Percentiles rank a stretch among this genome's conserved stretches.
Conservation (phyloP, 108 stramenopile genomes). For the Nitzschia inconspicua region DNA sequence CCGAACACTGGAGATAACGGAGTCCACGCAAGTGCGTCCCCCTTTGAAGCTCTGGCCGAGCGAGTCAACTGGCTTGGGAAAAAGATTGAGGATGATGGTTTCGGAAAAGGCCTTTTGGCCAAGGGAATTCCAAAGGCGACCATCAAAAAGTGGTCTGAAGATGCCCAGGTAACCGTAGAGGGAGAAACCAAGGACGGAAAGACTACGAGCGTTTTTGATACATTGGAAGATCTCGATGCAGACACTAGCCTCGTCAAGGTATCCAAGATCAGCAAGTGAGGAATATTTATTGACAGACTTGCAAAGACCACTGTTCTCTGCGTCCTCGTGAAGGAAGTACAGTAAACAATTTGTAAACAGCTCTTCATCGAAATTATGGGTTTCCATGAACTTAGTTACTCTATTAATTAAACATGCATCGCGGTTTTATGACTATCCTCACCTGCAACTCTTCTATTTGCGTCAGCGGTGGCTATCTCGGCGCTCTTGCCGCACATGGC, state of each 20-base stretch:
- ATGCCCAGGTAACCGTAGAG: conserved; percentile 63
- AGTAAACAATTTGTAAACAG: too few species aligned
- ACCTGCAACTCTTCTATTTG: too few species aligned
- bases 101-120: conserved; percentile 63
- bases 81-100: conserved; percentile 53
- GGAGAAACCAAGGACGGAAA: conserved; percentile 52
- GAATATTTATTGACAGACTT: too few species aligned
- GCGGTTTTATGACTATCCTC: too few species aligned
- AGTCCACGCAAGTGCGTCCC: conserved; percentile 81
- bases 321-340: too few species aligned
- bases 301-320: too few species aligned
- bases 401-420: too few species aligned
- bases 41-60: conserved; percentile 86
- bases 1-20: conserved; percentile 91
- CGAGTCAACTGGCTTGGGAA: conserved; percentile 71
- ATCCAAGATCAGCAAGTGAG: conserved; percentile 41
- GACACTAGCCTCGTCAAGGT: conserved; percentile 59
- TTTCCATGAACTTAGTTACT: too few species aligned
- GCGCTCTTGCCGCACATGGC: too few species aligned
- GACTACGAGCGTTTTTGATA: conserved; percentile 72
- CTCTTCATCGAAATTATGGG: too few species aligned
- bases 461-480: too few species aligned
- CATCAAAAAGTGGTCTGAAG: conserved; percentile 62
- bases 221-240: conserved; percentile 79
- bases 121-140: conserved; percentile 58